Base-by-base conservation (phyloP, 116 monocot species). In the Iris pallida region DNA sequence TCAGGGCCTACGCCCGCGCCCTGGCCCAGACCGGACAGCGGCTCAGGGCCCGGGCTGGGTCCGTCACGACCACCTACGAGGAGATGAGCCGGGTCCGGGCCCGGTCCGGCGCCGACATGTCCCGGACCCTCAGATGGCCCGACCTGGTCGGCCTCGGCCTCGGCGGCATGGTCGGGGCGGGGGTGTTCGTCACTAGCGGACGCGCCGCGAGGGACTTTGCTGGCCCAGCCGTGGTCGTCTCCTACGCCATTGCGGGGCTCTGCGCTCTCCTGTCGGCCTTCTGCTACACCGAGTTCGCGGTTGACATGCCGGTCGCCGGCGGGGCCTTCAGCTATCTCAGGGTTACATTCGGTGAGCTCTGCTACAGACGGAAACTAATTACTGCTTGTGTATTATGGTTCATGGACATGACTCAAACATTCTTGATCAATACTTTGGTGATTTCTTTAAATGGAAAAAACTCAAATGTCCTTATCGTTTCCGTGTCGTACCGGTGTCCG, bases 281-380 rank as follows among this genome's bases (percentile, higher is more conserved):
- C 70, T 98, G 98, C 83, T 98, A 98, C 82, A 98, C 93, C 30
- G 98, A 98, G 78, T 93, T 98, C 78, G 98, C 98, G 68, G 98
- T 98, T 67, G 88, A 98, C 76, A 76, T 98, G 73, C 98, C 98
- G 59, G 82, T 98, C 52, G 98, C 98, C 70, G 98, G 98, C 45
- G 98, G 98, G 17, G 92, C 98, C 16, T 98, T 98, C 77, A 90
- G 88, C 78, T 98, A 98, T 63, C 83, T 98, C 8, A 74, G 93
- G 3, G 85, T 98, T 46, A 93, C 93, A 61, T 98, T 98, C 53
- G 95, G 95, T 95, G 48, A 70, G 80, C 30, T 30, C 30, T 30
- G 30, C 30, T 30, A 30, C 30, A 30, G 3, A 30, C 30, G 30
- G 30, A 30, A 30, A 30, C 30, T 30, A 30, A 30, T 3, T 30